phyloP scores from a whole-genome alignment of 1,284 basidiomycete species.

The Fomitopsis pinicola region DNA sequence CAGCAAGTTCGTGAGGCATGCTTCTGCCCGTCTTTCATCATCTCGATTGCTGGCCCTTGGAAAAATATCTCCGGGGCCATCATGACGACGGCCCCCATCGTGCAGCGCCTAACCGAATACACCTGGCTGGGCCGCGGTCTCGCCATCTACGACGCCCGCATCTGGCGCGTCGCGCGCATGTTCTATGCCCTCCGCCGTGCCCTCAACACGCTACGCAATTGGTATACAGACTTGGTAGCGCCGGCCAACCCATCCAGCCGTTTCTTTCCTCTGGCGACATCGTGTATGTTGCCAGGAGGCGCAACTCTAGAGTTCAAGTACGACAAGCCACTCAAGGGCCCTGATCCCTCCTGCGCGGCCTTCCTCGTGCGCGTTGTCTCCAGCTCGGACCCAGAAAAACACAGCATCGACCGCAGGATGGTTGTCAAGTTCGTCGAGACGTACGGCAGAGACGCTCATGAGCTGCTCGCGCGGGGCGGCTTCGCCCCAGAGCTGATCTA shows the following conservation, averaged over 20 bases:
- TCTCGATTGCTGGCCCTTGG: constrained; percentile 10
- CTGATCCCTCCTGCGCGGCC: constrained; percentile 2
- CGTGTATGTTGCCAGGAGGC: neutral
- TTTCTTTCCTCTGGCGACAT: constrained; percentile 3
- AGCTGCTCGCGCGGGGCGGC: constrained; percentile 9
- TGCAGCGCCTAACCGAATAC: constrained; percentile 14
- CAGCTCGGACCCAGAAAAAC: neutral
- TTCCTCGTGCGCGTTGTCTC: constrained; percentile 5
- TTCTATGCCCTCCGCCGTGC: constrained; percentile 5
- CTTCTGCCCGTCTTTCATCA: constrained; percentile 9
- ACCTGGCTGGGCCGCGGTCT: constrained; percentile 16
- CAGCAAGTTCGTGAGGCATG: neutral
- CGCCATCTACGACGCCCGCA: constrained; percentile 5
- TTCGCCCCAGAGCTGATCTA: constrained; percentile 18
- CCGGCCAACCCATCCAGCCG: neutral
- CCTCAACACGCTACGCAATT: neutral
- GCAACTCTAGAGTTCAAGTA: neutral
- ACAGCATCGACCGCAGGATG: neutral
- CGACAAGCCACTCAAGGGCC: neutral
- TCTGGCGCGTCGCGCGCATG: constrained; percentile 6
- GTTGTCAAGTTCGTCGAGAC: constrained; percentile 19
- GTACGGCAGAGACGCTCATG: constrained; percentile 16
- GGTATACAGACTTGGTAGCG: neutral
- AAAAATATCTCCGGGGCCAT: constrained; percentile 9
- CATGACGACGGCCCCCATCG: constrained; percentile 4